These are phyloP conservation scores for Xylaria sp. DNA, from an alignment of 2,329 filamentous ascomycete species.

Conservation along the genomic window DNA sequence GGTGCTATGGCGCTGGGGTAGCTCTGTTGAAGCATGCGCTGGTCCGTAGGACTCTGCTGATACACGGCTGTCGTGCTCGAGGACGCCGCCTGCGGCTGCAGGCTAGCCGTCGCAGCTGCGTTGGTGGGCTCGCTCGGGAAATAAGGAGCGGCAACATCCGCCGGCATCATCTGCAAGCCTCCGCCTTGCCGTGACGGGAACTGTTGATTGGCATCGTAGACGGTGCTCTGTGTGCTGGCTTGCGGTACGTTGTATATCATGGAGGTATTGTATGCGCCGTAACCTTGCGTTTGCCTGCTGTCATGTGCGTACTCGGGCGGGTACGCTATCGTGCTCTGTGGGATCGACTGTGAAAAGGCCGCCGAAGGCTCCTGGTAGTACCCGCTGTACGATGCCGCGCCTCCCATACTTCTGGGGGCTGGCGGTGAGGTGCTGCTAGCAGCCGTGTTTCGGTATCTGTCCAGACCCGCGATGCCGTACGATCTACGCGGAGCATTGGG, in stretches of 20 bases:
- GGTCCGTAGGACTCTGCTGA: constrained; percentile 69
- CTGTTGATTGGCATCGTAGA: constrained; percentile 80
- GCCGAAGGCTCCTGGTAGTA: constrained; percentile 67
- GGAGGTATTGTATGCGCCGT: constrained; percentile 68
- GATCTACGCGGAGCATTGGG: constrained; percentile 59
- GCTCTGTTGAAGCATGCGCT: constrained; percentile 63
- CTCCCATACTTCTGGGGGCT: constrained; percentile 62
- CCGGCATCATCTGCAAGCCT: constrained; percentile 78
- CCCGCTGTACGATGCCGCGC: constrained; percentile 64
- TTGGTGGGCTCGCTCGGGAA: constrained; percentile 74
- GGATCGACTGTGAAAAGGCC: constrained; percentile 66
- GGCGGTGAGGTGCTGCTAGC: constrained; percentile 61
- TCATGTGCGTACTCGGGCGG: constrained; percentile 73
- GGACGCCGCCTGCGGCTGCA: constrained; percentile 61
- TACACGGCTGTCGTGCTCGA: constrained; percentile 68
- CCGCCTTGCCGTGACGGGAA: constrained; percentile 81
- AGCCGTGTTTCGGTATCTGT: constrained; percentile 58
- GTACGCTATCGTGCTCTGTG: constrained; percentile 61
- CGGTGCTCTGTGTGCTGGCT: constrained; percentile 66
- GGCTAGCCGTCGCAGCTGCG: constrained; percentile 64
- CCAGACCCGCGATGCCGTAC: constrained; percentile 60
- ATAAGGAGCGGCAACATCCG: constrained; percentile 77
- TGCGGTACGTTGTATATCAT: constrained; percentile 85
- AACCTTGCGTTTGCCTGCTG: constrained; percentile 64
- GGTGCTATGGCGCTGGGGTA: constrained; percentile 61